Evolutionary conservation across 192 early-diverging fungal species (phyloP).

Genomic region (Globomyces pollinis-pini): DNA sequence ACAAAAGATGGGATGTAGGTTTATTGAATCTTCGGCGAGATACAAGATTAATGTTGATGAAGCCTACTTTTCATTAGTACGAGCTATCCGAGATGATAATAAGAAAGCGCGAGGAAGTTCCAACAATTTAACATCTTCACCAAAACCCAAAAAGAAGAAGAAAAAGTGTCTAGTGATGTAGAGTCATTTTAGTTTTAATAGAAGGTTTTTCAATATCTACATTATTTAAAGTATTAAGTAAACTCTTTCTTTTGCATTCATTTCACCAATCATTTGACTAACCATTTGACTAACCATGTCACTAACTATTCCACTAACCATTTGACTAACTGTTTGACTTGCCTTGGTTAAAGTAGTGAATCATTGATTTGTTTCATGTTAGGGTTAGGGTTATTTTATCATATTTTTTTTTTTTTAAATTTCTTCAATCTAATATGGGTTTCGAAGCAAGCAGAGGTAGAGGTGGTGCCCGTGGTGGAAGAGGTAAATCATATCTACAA

Average conservation of each 20-base stretch:
- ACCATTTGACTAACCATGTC: too few relatives aligned
- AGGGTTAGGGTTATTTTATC: too few relatives aligned
- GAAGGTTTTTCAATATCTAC: too few relatives aligned
- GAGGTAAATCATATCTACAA: constrained; percentile 6
- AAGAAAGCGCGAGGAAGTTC: constrained; percentile 2
- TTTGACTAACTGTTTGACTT: too few relatives aligned
- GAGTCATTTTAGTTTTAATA: background rate
- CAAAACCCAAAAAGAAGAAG: constrained; percentile 23
- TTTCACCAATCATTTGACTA: too few relatives aligned
- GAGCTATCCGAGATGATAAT: constrained; percentile 58
- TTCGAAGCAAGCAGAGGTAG: background rate
- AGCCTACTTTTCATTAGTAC: constrained; percentile 80
- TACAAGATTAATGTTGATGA: constrained; percentile 87
- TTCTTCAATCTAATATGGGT: background rate
- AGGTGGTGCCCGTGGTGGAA: constrained; percentile 11
- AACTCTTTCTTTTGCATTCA: too few relatives aligned
- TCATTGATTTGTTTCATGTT: too few relatives aligned
- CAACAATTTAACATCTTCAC: background rate
- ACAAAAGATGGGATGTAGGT: constrained; percentile 62
- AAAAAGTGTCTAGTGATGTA: constrained; percentile 21
- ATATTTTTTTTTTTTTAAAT: too few relatives aligned
- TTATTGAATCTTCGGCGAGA: constrained; percentile 87
- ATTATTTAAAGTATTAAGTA: too few relatives aligned
- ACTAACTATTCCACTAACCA: too few relatives aligned
- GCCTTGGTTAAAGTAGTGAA: too few relatives aligned